phyloP scores from a whole-genome alignment of 1,139 yeast species.

The Hemisphaericaspora xylofermentans region DNA sequence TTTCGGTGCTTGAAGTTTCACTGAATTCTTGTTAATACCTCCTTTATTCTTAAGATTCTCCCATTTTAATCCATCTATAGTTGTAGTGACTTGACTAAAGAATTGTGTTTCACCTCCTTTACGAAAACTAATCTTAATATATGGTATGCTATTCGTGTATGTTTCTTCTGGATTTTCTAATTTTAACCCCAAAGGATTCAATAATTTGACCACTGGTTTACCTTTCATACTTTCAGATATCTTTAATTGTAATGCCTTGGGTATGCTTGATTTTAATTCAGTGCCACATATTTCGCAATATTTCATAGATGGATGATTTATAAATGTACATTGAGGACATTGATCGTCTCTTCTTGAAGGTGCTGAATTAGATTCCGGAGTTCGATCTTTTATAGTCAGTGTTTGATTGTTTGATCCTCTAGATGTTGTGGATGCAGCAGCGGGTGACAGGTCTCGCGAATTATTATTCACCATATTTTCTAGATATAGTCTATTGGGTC shows the following conservation, averaged over 20 bases:
- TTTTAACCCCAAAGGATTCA: slow-evolving; percentile 22
- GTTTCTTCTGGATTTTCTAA: slow-evolving; percentile 31
- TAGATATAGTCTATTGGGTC: slow-evolving; percentile 18
- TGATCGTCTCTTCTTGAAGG: slow-evolving; percentile 37
- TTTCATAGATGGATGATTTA: slow-evolving; percentile 75
- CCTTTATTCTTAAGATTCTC: slow-evolving; percentile 35
- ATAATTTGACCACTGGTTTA: not conserved
- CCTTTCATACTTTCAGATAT: slow-evolving; percentile 10
- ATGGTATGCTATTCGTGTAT: slow-evolving; percentile 34
- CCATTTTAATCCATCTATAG: slow-evolving; percentile 51
- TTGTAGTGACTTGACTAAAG: slow-evolving; percentile 36
- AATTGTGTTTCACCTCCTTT: slow-evolving; percentile 57
- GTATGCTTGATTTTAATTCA: slow-evolving; percentile 33
- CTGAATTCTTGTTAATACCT: slow-evolving; percentile 41
- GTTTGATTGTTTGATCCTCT: slow-evolving; percentile 6
- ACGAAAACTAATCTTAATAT: slow-evolving; percentile 61
- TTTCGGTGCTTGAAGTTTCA: slow-evolving; percentile 19
- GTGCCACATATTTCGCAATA: slow-evolving; percentile 89
- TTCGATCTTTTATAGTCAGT: too few species aligned
- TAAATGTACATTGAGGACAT: slow-evolving; percentile 83
- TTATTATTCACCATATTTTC: slow-evolving; percentile 6
- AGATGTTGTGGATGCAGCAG: slow-evolving; percentile 4
- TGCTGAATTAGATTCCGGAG: too few species aligned
- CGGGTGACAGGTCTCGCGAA: not conserved
- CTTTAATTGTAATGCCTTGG: slow-evolving; percentile 14